Evolutionary conservation across 345 rosid species (phyloP).

Genomic region (Pugionium dolabratum): DNA sequence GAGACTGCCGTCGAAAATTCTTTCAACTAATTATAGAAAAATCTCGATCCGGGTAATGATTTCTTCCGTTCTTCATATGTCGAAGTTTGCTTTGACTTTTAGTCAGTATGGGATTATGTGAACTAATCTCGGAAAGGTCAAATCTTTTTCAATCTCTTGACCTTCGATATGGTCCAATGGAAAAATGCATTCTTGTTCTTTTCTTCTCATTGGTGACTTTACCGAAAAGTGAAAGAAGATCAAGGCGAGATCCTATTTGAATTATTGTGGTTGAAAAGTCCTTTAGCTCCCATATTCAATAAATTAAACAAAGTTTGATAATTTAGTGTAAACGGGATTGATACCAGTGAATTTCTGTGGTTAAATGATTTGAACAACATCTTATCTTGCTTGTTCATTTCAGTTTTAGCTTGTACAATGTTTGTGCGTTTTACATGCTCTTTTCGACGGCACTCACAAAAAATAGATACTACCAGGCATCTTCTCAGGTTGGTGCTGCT

Average conservation of each 20-base stretch:
- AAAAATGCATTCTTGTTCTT: not conserved
- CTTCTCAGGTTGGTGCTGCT: constrained; percentile 71
- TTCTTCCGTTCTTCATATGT: not conserved
- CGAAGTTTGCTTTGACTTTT: constrained; percentile 14
- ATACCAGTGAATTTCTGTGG: too few species aligned
- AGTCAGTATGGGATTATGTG: not conserved
- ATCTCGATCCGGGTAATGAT: constrained; percentile 37
- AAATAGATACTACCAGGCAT: constrained; percentile 59
- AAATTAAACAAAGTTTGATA: not conserved
- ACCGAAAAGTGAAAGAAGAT: not conserved
- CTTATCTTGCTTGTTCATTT: constrained; percentile 3
- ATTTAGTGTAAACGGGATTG: too few species aligned
- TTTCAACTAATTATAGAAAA: constrained; percentile 33
- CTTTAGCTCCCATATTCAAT: not conserved
- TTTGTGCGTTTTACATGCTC: not conserved
- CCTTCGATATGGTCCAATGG: constrained; percentile 5
- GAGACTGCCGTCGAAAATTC: constrained; percentile 35
- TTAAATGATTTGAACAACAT: constrained; percentile 3
- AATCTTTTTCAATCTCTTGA: constrained; percentile 6
- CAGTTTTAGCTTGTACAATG: not conserved
- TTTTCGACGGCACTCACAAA: constrained; percentile 30
- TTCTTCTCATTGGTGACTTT: not conserved
- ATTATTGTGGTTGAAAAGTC: not conserved
- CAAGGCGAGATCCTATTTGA: not conserved
- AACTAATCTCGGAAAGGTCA: not conserved